Evolutionary conservation across 2,329 filamentous ascomycete genomes (phyloP), one percentile per base, ranked within the genome.

Genomic region (Trichoderma aggressivum): DNA sequence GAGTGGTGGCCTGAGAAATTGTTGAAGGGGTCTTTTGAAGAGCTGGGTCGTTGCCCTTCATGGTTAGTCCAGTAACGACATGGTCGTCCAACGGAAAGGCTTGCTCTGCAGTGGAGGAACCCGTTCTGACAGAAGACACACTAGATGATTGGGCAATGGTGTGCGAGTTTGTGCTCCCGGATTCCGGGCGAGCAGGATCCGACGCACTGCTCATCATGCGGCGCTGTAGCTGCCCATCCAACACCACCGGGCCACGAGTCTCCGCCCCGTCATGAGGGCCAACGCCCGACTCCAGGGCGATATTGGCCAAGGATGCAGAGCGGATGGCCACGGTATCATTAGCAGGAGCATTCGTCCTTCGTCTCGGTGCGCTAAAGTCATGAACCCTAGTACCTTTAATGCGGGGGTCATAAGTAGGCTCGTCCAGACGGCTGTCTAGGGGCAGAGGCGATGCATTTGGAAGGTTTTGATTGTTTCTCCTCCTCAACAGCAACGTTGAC

Each of bases 331-430:
- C 68, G 26, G 39, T 70, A 66, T 72, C 71, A 74, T 73, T 26
- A 47, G 21, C 28, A 64, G 72, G 59, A 7, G 74, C 73, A 30
- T 73, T 76, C 10, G 73, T 84, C 72, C 82, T 84, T 28, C 83
- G 84, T 63, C 88, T 82, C 1, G 89, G 89, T 0, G 87, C 88
- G 75, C 88, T 91, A 75, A 90, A 91, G 78, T 89, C 90, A 77
- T 92, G 90, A 63, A 91, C 85, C 60, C 85, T 83, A 8, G 87
- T 92, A 62, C 88, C 90, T 75, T 85, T 85, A 73, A 92, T 92
- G 11, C 88, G 84, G 21, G 89, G 89, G 75, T 91, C 89, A 74
- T 90, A 90, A 24, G 80, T 79, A 6, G 84, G 83, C 74, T 86
- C 85, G 16, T 84, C 82, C 0, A 78, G 74, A 8, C 79, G 77